Percentiles rank a stretch among this genome's conserved stretches.
phyloP scores from a whole-genome alignment of 768 basidiomycete species.

The Amanita phalloides region DNA sequence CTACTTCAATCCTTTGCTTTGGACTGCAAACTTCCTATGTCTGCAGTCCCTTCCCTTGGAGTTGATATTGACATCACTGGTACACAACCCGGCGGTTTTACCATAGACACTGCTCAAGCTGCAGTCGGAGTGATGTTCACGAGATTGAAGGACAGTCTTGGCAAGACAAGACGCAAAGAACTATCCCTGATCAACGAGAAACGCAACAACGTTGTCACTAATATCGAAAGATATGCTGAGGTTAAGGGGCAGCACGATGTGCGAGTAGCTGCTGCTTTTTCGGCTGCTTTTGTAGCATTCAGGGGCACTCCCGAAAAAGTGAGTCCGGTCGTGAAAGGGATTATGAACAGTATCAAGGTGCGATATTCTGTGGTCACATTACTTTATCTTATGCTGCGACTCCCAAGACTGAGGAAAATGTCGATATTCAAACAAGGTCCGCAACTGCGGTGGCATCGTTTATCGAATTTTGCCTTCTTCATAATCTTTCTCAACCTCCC shows the following conservation, averaged over 20 bases:
- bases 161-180: conserved; percentile 71
- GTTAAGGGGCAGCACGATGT: conserved; percentile 80
- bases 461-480: conserved; percentile 71
- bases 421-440: conserved; percentile 80
- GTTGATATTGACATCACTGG: conserved; percentile 69
- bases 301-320: conserved; percentile 84
- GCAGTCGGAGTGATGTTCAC: conserved; percentile 64
- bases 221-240: conserved; percentile 71
- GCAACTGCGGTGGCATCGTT: conserved; percentile 82
- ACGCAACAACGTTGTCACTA: conserved; percentile 51
- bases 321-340: conserved; percentile 90
- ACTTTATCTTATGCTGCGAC: conserved; percentile 6
- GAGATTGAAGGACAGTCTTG: conserved; percentile 63
- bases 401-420: conserved; percentile 73
- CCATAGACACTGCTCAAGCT: conserved; percentile 64
- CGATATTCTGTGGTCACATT: conserved; percentile 10
- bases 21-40: conserved; percentile 81
- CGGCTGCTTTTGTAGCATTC: conserved; percentile 85
- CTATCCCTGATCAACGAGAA: conserved; percentile 67
- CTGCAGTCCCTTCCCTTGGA: conserved; percentile 71
- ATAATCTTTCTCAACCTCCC: conserved; percentile 70
- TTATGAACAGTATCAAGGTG: conserved; percentile 98
- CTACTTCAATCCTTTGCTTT: conserved; percentile 73
- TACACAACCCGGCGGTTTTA: conserved; percentile 56
- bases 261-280: conserved; percentile 82